A percentile compares a stretch with the other conserved stretches of the same genome.
phyloP scores from a whole-genome alignment of 2,329 filamentous ascomycete genomes.

The Leptographium procerum region DNA sequence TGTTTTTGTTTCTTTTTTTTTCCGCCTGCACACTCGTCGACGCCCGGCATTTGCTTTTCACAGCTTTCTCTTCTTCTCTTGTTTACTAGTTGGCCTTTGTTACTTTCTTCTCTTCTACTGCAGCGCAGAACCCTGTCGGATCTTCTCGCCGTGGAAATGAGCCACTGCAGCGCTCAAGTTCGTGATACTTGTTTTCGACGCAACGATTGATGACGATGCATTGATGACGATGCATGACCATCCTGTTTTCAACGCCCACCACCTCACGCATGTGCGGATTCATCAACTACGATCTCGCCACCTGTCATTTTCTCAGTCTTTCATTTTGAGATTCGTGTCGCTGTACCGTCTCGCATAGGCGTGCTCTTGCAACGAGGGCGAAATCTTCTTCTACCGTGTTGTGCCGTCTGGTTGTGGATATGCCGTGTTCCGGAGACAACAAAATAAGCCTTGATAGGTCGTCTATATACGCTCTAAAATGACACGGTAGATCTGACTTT shows the following conservation, averaged over 20 bases:
- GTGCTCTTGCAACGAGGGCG: background rate
- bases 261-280: background rate
- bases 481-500: background rate
- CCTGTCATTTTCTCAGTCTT: background rate
- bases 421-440: background rate
- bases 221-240: constrained; percentile 6
- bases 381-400: background rate
- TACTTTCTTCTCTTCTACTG: background rate
- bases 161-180: background rate
- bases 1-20: background rate
- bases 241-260: background rate
- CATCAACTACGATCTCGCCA: background rate
- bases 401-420: background rate
- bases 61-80: background rate
- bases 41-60: background rate
- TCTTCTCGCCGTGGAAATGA: background rate
- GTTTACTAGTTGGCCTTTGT: background rate
- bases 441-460: background rate
- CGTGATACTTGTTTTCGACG: constrained; percentile 1
- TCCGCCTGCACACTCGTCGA: background rate
- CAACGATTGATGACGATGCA: constrained; percentile 6
- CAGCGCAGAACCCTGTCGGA: background rate
- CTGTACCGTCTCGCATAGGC: background rate
- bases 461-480: background rate
- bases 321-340: background rate